Percentiles rank a stretch among this genome's conserved stretches.
Conservation (phyloP, 192 early-diverging fungal genomes). For the Coemansia sp. region DNA sequence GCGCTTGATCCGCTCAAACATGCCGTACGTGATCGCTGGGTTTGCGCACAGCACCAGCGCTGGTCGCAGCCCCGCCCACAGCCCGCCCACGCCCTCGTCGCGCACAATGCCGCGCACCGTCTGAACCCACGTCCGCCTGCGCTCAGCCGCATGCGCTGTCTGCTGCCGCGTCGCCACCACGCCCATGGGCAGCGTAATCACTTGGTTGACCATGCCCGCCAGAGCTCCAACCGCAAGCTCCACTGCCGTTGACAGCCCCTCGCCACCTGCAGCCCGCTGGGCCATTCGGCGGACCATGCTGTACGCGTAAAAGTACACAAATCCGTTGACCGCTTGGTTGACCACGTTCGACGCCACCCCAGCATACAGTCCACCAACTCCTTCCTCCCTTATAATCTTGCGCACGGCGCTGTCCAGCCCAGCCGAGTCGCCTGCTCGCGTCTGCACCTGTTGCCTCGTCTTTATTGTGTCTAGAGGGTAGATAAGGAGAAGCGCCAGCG, state of each 20-base stretch:
- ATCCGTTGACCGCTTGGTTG: constrained; percentile 71
- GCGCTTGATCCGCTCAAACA: constrained; percentile 80
- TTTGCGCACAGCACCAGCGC: constrained; percentile 89
- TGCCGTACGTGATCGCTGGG: constrained; percentile 96
- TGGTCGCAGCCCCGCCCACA: constrained; percentile 91
- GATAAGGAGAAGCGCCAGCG: constrained; percentile 83
- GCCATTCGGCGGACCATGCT: constrained; percentile 62
- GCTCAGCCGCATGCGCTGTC: constrained; percentile 65
- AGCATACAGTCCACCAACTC: constrained; percentile 81
- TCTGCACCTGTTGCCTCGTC: constrained; percentile 95
- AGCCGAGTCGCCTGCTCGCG: constrained; percentile 43
- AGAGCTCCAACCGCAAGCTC: constrained; percentile 87
- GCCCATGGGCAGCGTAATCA: constrained; percentile 88
- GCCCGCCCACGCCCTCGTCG: constrained; percentile 74
- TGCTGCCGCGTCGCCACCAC: constrained; percentile 96
- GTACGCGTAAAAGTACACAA: constrained; percentile 85
- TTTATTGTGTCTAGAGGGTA: constrained; percentile 97
- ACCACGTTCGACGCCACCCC: constrained; percentile 80
- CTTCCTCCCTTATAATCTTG: constrained; percentile 81
- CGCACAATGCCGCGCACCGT: constrained; percentile 67
- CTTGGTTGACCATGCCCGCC: constrained; percentile 82
- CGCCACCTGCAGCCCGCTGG: constrained; percentile 16
- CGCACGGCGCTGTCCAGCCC: constrained; percentile 72
- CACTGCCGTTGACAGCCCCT: constrained; percentile 70
- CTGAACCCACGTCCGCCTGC: constrained; percentile 54